Conservation (phyloP, 1,139 yeast genomes). For the Pichia sorboxylosa region DNA sequence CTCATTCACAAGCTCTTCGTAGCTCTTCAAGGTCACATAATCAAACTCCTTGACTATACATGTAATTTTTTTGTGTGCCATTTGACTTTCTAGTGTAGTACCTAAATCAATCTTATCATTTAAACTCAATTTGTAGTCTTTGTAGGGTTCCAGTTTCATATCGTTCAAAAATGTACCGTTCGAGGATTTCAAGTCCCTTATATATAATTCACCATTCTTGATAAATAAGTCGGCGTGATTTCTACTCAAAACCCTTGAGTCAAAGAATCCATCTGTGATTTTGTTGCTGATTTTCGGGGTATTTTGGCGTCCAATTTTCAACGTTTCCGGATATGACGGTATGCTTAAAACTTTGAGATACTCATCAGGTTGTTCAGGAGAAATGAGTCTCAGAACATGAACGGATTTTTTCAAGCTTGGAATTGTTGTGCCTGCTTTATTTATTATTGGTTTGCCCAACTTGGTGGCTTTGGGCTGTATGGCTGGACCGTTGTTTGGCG, state of each 20-base stretch:
- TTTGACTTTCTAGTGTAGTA: constrained; percentile 77
- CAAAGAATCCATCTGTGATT: constrained; percentile 83
- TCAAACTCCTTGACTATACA: constrained; percentile 60
- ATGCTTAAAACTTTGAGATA: constrained; percentile 60
- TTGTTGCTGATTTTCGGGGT: constrained; percentile 65
- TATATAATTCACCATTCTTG: constrained; percentile 45
- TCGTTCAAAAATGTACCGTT: constrained; percentile 92
- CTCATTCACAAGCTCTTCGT: constrained; percentile 16
- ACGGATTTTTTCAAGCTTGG: constrained; percentile 16
- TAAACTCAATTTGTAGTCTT: constrained; percentile 45
- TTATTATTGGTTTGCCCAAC: too few species aligned
- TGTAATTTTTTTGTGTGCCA: constrained; percentile 74
- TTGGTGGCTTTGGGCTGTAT: background rate
- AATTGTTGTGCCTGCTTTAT: constrained; percentile 7
- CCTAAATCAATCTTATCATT: constrained; percentile 85
- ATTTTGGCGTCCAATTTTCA: constrained; percentile 80
- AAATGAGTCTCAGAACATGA: constrained; percentile 50
- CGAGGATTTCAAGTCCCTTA: constrained; percentile 79
- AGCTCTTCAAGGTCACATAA: constrained; percentile 27
- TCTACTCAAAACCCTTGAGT: constrained; percentile 82
- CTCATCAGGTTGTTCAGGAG: constrained; percentile 64
- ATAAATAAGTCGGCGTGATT: constrained; percentile 89
- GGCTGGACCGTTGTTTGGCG: background rate
- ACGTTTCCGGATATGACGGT: constrained; percentile 72
- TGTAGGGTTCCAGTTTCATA: constrained; percentile 49